These are phyloP conservation scores for Calonectria crousiana DNA, from an alignment of 2,329 filamentous ascomycete genomes.

Conservation along the genomic window DNA sequence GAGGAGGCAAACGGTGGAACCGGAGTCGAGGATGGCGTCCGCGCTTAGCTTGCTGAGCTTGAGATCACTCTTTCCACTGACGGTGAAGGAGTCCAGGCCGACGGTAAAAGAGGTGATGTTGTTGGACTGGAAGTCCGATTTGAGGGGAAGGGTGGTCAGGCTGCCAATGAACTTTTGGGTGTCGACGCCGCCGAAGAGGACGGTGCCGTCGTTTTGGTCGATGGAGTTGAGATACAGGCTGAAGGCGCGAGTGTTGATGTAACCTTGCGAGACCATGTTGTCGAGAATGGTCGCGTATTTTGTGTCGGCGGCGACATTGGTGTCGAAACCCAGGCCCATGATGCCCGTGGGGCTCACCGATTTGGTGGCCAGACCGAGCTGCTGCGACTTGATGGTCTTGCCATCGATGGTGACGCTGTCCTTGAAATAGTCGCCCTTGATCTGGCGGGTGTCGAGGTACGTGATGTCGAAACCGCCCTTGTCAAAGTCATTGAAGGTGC, in stretches of 20 bases:
- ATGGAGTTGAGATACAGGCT: conserved; percentile 79
- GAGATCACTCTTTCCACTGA: conserved; percentile 42
- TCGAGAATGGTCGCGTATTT: conserved; percentile 72
- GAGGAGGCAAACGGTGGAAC: conserved; percentile 77
- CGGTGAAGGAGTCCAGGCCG: conserved; percentile 54
- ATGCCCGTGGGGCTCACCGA: conserved; percentile 66
- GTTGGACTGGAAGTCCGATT: conserved; percentile 54
- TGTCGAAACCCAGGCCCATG: conserved; percentile 69
- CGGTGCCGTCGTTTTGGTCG: conserved; percentile 71
- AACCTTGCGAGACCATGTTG: conserved; percentile 70
- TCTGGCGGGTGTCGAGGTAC: conserved; percentile 70
- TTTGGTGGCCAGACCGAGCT: conserved; percentile 66
- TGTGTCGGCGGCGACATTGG: conserved; percentile 58
- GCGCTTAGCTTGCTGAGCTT: conserved; percentile 54
- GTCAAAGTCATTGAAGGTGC: conserved; percentile 60
- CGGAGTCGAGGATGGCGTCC: conserved; percentile 78
- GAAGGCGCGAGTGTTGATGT: conserved; percentile 74
- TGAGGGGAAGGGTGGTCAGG: conserved; percentile 58
- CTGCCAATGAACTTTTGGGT: conserved; percentile 76
- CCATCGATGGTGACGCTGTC: conserved; percentile 67
- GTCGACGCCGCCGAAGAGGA: conserved; percentile 86
- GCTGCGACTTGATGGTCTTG: conserved; percentile 59
- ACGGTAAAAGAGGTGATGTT: conserved; percentile 55
- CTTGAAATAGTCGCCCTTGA: conserved; percentile 68
- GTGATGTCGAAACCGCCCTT: conserved; percentile 66